Conservation (phyloP, 352 stramenopile species). For the Blastocystis sp. region DNA sequence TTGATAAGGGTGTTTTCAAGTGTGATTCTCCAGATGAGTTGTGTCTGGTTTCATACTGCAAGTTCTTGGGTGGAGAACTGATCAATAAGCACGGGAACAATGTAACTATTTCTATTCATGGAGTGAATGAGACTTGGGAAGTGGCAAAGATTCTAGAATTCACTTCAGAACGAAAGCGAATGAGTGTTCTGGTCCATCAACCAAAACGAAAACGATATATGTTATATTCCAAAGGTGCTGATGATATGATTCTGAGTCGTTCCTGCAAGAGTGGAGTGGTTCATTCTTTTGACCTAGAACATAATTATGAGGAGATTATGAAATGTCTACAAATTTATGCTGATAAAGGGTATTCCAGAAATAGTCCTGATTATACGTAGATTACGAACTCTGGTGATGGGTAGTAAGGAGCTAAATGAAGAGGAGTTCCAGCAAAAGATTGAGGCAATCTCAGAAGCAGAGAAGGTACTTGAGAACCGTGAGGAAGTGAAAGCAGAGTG, state of each 20-base stretch:
- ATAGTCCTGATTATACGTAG: slow-evolving; percentile 32
- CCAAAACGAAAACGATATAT: slow-evolving; percentile 16
- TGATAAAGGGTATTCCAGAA: slow-evolving; percentile 67
- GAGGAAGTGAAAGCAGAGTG: slow-evolving; percentile 68
- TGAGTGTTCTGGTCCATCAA: slow-evolving; percentile 87
- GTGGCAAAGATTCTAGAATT: slow-evolving; percentile 93
- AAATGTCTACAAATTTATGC: slow-evolving; percentile 76
- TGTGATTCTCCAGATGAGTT: slow-evolving; percentile 47
- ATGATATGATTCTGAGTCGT: slow-evolving; percentile 45
- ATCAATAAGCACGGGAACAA: background rate
- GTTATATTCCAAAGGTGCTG: slow-evolving; percentile 37
- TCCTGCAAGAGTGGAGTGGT: background rate
- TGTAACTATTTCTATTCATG: slow-evolving; percentile 25
- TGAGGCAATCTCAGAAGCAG: slow-evolving; percentile 59
- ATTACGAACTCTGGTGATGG: slow-evolving; percentile 76
- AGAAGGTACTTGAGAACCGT: slow-evolving; percentile 69
- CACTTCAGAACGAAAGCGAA: slow-evolving; percentile 90
- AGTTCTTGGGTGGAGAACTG: background rate
- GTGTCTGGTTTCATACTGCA: slow-evolving; percentile 27
- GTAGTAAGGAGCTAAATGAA: slow-evolving; percentile 66
- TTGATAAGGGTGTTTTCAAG: slow-evolving; percentile 31
- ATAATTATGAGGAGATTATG: background rate
- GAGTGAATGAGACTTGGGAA: slow-evolving; percentile 72
- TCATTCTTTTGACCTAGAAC: background rate
- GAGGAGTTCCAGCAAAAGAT: slow-evolving; percentile 72